These are phyloP conservation scores for Coemansia sp. DNA, from an alignment of 192 early-diverging fungal species.

Conservation along the genomic window DNA sequence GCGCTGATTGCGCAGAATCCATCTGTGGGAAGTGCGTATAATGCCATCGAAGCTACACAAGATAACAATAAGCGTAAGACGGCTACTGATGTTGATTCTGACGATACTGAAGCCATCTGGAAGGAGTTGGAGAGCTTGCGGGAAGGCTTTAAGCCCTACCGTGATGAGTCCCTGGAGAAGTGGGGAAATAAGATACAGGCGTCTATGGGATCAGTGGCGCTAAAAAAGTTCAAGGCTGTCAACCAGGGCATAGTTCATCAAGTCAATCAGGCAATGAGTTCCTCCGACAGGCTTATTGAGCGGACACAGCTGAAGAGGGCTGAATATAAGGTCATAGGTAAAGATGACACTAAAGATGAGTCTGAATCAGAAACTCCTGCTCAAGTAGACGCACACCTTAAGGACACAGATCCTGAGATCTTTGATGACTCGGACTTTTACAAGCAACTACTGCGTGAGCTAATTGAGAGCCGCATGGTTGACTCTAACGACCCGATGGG, in stretches of 20 bases:
- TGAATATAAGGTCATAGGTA: conserved; percentile 59
- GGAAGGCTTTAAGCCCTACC: conserved; percentile 67
- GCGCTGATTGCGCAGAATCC: conserved; percentile 31
- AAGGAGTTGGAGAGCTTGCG: conserved; percentile 27
- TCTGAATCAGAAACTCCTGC: conserved; percentile 6
- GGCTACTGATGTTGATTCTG: neutral
- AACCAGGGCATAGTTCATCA: conserved; percentile 81
- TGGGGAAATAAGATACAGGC: conserved; percentile 88
- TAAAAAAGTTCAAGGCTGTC: conserved; percentile 95
- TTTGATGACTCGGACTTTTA: conserved; percentile 98
- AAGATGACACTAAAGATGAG: neutral
- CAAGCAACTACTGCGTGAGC: conserved; percentile 86
- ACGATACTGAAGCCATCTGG: conserved; percentile 19
- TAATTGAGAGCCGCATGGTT: conserved; percentile 92
- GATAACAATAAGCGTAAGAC: conserved; percentile 25
- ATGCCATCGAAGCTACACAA: neutral
- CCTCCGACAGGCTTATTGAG: conserved; percentile 77
- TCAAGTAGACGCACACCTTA: conserved; percentile 64
- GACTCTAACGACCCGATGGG: conserved; percentile 87
- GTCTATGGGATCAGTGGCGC: conserved; percentile 63
- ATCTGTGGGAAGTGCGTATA: conserved; percentile 14
- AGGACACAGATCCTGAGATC: conserved; percentile 62
- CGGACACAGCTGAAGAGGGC: conserved; percentile 81
- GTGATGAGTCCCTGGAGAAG: conserved; percentile 86
- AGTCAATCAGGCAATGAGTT: conserved; percentile 66